phyloP scores from a whole-genome alignment of 192 early-diverging fungal genomes.

The Coemansia sp. region DNA sequence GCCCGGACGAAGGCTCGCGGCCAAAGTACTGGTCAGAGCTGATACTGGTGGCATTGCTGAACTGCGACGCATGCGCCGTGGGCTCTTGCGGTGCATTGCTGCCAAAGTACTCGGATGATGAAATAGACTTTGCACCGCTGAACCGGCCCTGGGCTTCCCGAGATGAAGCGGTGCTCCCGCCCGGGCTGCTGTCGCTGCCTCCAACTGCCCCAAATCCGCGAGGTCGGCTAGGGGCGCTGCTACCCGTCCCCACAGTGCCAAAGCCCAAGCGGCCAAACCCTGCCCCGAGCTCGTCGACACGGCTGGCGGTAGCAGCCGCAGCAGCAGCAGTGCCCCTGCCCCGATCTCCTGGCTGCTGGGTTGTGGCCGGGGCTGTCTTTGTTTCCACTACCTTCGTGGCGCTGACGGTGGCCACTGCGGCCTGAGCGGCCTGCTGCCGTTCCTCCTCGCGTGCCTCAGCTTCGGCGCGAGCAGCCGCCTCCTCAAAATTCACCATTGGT shows the following conservation, averaged over 20 bases:
- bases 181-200: not conserved
- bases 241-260: conserved; percentile 27
- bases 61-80: conserved; percentile 39
- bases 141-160: not conserved
- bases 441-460: conserved; percentile 68
- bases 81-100: conserved; percentile 11
- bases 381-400: not conserved
- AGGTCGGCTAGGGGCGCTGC: not conserved
- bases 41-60: conserved; percentile 78
- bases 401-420: conserved; percentile 8
- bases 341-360: not conserved
- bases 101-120: conserved; percentile 19
- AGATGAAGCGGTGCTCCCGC: not conserved
- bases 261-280: conserved; percentile 66
- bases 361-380: not conserved
- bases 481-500: conserved; percentile 81
- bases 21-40: conserved; percentile 92
- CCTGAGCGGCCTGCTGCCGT: conserved; percentile 48
- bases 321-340: not conserved
- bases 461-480: conserved; percentile 82
- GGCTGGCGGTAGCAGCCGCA: not conserved
- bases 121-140: conserved; percentile 21
- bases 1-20: conserved; percentile 55
- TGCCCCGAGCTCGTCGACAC: conserved; percentile 56
- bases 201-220: conserved; percentile 54